Conservation (phyloP, 2,329 filamentous ascomycete species). For the Neonectria sp. region DNA sequence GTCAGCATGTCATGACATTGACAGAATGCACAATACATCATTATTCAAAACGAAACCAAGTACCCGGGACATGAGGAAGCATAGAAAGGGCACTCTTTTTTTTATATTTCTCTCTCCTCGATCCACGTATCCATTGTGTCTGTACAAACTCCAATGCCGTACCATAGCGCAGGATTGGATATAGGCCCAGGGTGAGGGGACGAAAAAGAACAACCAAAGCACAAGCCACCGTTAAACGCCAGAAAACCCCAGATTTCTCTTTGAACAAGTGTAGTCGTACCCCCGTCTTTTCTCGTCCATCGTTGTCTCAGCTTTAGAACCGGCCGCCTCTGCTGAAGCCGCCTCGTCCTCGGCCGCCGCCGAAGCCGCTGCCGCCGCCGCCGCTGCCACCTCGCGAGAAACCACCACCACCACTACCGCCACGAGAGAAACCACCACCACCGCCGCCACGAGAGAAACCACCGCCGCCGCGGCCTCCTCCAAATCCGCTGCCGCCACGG, state of each 20-base stretch:
- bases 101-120: slow-evolving; percentile 43
- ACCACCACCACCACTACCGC: slow-evolving; percentile 29
- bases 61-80: background rate
- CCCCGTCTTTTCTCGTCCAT: slow-evolving; percentile 21
- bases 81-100: slow-evolving; percentile 38
- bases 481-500: slow-evolving; percentile 51
- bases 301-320: slow-evolving; percentile 25
- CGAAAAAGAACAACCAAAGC: slow-evolving; percentile 31
- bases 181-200: slow-evolving; percentile 26
- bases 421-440: slow-evolving; percentile 34
- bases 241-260: slow-evolving; percentile 34
- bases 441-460: slow-evolving; percentile 21
- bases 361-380: slow-evolving; percentile 15
- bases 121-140: slow-evolving; percentile 43
- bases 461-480: slow-evolving; percentile 42
- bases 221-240: slow-evolving; percentile 41
- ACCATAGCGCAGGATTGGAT: slow-evolving; percentile 36
- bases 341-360: slow-evolving; percentile 48
- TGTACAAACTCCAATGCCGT: slow-evolving; percentile 48
- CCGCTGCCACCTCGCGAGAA: slow-evolving; percentile 25
- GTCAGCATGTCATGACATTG: background rate
- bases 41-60: background rate
- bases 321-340: slow-evolving; percentile 50
- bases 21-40: slow-evolving; percentile 4
- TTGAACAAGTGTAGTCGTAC: slow-evolving; percentile 36